These are phyloP conservation scores for Tetracladium setigerum DNA, from an alignment of 495 filamentous ascomycete species.

Conservation along the genomic window DNA sequence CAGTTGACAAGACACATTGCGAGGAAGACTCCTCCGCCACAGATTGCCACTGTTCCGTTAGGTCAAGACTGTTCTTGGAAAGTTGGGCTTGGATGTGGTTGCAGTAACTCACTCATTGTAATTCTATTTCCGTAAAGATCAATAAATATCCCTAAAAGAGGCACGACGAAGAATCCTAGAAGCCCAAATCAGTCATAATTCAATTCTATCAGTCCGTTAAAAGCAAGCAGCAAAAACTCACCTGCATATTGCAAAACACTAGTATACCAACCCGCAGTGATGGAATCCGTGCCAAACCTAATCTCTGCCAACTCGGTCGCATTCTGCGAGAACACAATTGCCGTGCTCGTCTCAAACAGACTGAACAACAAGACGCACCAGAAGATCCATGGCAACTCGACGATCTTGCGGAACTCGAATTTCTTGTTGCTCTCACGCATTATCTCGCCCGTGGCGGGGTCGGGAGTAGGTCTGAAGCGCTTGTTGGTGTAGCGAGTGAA, in stretches of 20 bases:
- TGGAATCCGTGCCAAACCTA: slow-evolving; percentile 31
- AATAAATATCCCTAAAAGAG: slow-evolving; percentile 35
- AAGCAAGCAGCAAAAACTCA: slow-evolving; percentile 1
- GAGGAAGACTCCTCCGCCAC: slow-evolving; percentile 32
- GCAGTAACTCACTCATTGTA: slow-evolving; percentile 28
- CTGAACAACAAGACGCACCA: slow-evolving; percentile 35
- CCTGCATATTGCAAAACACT: slow-evolving; percentile 35
- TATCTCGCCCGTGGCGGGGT: slow-evolving; percentile 31
- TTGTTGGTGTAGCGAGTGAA: slow-evolving; percentile 32
- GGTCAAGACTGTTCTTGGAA: not conserved
- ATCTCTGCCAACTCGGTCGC: slow-evolving; percentile 37
- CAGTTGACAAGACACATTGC: slow-evolving; percentile 36
- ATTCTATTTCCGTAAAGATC: slow-evolving; percentile 36
- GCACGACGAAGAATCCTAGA: slow-evolving; percentile 33
- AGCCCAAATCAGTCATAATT: slow-evolving; percentile 12
- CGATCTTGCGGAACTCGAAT: slow-evolving; percentile 34
- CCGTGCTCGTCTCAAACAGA: slow-evolving; percentile 35
- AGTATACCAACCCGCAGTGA: slow-evolving; percentile 39
- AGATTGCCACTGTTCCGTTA: slow-evolving; percentile 22
- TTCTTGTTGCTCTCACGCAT: slow-evolving; percentile 39
- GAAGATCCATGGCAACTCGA: slow-evolving; percentile 38
- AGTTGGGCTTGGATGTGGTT: not conserved
- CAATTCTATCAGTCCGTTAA: not conserved
- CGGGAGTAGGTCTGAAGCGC: slow-evolving; percentile 25
- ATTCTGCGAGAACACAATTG: slow-evolving; percentile 34